A percentile compares a stretch with the other conserved stretches of the same genome.
These are phyloP conservation scores for Syncephalastrum racemosum DNA, from an alignment of 371 early-diverging fungal species.

Conservation along the genomic window DNA sequence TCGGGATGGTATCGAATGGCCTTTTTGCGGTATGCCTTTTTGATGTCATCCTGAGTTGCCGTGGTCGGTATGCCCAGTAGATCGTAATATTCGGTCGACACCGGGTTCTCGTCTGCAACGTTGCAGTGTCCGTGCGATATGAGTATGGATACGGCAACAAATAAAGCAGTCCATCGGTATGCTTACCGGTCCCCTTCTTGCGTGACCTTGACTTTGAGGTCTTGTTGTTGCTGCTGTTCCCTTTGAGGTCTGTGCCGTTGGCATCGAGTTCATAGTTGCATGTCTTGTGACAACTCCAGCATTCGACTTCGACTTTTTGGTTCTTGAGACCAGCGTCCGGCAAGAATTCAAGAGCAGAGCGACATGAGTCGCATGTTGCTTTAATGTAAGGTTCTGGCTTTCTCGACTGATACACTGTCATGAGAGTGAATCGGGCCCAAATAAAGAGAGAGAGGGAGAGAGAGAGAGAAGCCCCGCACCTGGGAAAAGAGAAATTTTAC, in stretches of 20 bases:
- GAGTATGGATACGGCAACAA: neutral
- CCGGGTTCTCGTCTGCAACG: slow-evolving; percentile 64
- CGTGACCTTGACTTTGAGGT: slow-evolving; percentile 24
- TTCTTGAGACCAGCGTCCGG: slow-evolving; percentile 24
- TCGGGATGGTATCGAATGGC: slow-evolving; percentile 96
- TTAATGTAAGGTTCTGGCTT: slow-evolving; percentile 53
- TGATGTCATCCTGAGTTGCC: slow-evolving; percentile 89
- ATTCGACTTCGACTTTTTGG: slow-evolving; percentile 44
- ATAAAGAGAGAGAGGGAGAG: neutral
- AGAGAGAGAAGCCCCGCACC: no score
- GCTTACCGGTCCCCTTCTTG: slow-evolving; percentile 52
- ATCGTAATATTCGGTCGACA: slow-evolving; percentile 86
- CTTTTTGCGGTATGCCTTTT: slow-evolving; percentile 90
- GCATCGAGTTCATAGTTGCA: slow-evolving; percentile 50
- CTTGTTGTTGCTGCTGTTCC: slow-evolving; percentile 14
- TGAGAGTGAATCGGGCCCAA: slow-evolving; percentile 2
- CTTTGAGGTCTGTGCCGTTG: slow-evolving; percentile 32
- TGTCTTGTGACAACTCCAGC: slow-evolving; percentile 53
- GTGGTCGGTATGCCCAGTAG: slow-evolving; percentile 78
- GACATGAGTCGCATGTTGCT: slow-evolving; percentile 40
- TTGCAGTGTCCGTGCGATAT: no score
- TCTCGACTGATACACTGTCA: slow-evolving; percentile 31
- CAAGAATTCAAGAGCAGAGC: slow-evolving; percentile 38
- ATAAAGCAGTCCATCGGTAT: neutral
- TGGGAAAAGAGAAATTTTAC: neutral